Conservation (phyloP, 176 grass and related monocot genomes). For the Musa beccarii region DNA sequence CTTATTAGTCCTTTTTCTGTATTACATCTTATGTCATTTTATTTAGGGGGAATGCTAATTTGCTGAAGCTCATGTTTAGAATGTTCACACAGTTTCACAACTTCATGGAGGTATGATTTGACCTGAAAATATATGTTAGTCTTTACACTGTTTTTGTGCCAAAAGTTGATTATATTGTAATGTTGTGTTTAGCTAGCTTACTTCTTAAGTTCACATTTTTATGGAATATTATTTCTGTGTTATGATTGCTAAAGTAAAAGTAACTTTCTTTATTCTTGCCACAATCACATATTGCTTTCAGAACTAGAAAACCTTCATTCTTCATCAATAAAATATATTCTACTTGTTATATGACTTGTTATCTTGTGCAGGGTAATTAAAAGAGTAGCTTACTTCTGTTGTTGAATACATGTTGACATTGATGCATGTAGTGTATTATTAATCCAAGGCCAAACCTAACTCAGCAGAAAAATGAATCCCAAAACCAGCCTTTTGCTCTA, state of each 20-base stretch:
- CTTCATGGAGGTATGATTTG: constrained; percentile 84
- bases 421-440: no score
- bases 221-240: not conserved
- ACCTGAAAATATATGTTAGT: not conserved
- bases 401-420: no score
- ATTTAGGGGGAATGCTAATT: constrained; percentile 87
- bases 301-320: no score
- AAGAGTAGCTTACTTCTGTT: no score
- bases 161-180: not conserved
- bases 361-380: no score
- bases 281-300: not conserved
- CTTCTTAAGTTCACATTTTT: not conserved
- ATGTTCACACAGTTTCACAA: constrained; percentile 99
- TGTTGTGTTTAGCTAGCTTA: not conserved
- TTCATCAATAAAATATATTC: no score
- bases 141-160: not conserved
- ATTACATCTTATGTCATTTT: not conserved
- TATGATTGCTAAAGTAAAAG: not conserved
- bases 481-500: not conserved
- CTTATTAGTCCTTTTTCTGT: not conserved
- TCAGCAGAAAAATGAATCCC: not conserved
- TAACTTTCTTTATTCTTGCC: not conserved
- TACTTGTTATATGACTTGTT: no score
- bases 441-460: no score
- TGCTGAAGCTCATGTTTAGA: constrained; percentile 76